Percentiles rank a stretch among this genome's conserved stretches.
phyloP scores from a whole-genome alignment of 495 filamentous ascomycete species.

The Astrothelium subdiscretum region DNA sequence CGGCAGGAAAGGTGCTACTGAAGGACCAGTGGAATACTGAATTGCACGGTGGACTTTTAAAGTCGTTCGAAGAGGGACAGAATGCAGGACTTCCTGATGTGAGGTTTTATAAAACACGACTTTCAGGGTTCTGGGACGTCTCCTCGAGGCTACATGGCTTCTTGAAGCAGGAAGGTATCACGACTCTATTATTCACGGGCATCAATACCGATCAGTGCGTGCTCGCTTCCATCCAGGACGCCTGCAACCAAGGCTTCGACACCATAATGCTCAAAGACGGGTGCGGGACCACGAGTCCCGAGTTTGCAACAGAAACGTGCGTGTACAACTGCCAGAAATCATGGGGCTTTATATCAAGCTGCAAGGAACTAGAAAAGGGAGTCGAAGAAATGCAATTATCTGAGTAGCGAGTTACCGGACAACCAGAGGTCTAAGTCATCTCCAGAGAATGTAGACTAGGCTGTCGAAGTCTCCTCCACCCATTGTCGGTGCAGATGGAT shows the following conservation, averaged over 20 bases:
- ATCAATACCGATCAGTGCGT: conserved; percentile 50
- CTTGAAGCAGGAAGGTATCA: conserved; percentile 30
- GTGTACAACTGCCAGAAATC: conserved; percentile 33
- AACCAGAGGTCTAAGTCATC: no score
- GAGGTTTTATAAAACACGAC: conserved; percentile 44
- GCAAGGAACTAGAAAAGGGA: no score
- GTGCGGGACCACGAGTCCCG: conserved; percentile 37
- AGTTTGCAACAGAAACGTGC: conserved; percentile 28
- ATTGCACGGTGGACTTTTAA: conserved; percentile 35
- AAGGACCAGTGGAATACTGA: conserved; percentile 43
- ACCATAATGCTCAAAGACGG: conserved; percentile 44
- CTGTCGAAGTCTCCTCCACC: no score
- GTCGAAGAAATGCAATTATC: no score
- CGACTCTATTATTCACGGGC: conserved; percentile 42
- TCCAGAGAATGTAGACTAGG: no score
- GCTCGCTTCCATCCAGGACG: conserved; percentile 40
- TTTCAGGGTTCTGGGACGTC: conserved; percentile 43
- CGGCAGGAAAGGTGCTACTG: conserved; percentile 40
- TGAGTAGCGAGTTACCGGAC: no score
- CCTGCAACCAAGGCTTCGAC: conserved; percentile 41
- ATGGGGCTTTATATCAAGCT: conserved; percentile 32
- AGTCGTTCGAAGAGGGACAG: conserved; percentile 21
- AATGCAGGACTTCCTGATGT: conserved; percentile 30
- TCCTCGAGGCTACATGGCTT: conserved; percentile 22
- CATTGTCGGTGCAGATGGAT: no score